Evolutionary conservation across 73 alveolate species (phyloP).

Genomic region (Tetrahymena malaccensis): DNA sequence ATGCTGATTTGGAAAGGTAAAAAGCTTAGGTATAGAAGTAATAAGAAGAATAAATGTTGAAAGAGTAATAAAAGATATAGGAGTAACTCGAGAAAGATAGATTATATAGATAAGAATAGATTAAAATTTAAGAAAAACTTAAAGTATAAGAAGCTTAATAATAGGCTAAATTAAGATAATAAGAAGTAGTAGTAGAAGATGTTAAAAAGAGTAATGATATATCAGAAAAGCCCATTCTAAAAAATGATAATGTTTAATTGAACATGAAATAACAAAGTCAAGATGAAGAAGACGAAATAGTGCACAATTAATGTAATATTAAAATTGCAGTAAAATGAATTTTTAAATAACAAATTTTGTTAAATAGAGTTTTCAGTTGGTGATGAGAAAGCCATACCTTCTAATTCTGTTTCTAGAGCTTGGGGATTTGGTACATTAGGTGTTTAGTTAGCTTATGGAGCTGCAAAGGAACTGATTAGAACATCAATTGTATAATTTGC

Average conservation of each 20-base stretch:
- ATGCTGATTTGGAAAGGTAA: not conserved
- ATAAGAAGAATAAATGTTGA: not conserved
- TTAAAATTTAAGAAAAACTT: not conserved
- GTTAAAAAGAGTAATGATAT: not conserved
- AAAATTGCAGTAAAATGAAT: not conserved
- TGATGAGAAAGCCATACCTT: constrained; percentile 26
- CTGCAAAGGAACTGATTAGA: constrained; percentile 53
- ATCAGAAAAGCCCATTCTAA: not conserved
- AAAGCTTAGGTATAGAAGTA: not conserved
- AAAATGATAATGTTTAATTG: not conserved
- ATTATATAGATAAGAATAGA: not conserved
- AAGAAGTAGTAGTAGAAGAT: not conserved
- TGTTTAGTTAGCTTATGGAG: constrained; percentile 56
- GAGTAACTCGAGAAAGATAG: not conserved
- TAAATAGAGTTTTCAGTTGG: not conserved
- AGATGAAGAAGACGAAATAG: not conserved
- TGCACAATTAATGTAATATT: not conserved
- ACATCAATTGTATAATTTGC: not conserved
- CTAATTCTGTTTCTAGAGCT: constrained; percentile 58
- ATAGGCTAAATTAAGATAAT: not conserved
- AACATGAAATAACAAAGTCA: not conserved
- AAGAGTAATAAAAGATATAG: not conserved
- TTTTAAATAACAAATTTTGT: not conserved
- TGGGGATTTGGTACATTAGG: constrained; percentile 67
- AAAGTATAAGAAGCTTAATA: not conserved